phyloP scores from a whole-genome alignment of 306 rosid species.

The Pyrus communis region DNA sequence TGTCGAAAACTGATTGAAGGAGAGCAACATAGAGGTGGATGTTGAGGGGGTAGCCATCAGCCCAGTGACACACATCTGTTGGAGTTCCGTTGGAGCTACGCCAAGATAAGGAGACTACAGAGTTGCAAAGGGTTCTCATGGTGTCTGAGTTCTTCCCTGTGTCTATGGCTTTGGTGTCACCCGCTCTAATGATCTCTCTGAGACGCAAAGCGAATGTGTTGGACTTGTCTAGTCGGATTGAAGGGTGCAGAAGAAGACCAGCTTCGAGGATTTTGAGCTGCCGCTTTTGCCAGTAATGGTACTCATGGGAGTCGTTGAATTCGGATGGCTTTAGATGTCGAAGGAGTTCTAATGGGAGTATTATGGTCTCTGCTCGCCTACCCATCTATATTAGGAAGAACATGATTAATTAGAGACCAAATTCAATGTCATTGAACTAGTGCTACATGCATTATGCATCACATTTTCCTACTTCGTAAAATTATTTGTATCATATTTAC shows the following conservation, averaged over 20 bases:
- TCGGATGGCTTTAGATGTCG: conserved; percentile 80
- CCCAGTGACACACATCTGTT: conserved; percentile 92
- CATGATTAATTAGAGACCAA: not conserved
- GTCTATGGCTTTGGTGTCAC: conserved; percentile 49
- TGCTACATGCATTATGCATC: no score
- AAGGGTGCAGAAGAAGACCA: conserved; percentile 75
- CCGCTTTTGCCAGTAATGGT: conserved; percentile 84
- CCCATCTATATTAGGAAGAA: conserved; percentile 39
- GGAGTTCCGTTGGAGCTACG: conserved; percentile 65
- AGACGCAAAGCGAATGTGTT: conserved; percentile 69
- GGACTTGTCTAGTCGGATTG: conserved; percentile 40
- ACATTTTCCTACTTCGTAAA: no score
- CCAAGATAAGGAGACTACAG: conserved; percentile 89
- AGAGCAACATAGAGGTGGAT: conserved; percentile 60
- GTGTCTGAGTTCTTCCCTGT: conserved; percentile 78
- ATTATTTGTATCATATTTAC: no score
- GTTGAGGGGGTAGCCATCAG: conserved; percentile 85
- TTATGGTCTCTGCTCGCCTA: conserved; percentile 83
- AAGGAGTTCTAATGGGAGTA: conserved; percentile 80
- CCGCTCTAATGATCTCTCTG: conserved; percentile 39
- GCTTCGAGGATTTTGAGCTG: conserved; percentile 68
- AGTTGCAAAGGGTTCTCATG: conserved; percentile 73
- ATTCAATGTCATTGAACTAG: no score
- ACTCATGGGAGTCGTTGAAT: conserved; percentile 72
- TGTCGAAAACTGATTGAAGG: conserved; percentile 67